Evolutionary conservation across 2,329 filamentous ascomycete genomes (phyloP).

Genomic region (Aspergillus sp.): DNA sequence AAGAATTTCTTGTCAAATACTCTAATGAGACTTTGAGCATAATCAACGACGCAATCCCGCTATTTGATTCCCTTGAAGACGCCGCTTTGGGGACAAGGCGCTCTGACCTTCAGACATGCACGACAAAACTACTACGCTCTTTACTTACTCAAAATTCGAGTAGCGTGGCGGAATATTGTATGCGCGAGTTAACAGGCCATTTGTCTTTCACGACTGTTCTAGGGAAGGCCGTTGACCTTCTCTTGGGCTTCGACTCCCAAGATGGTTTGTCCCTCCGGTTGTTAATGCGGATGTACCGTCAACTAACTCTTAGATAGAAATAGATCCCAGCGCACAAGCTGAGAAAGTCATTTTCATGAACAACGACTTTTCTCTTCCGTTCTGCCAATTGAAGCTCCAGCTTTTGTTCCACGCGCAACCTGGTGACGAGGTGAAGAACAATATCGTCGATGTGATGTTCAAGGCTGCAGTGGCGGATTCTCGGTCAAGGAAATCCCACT

Average conservation of each 20-base stretch:
- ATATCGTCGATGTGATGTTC: constrained; percentile 42
- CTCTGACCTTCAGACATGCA: constrained; percentile 21
- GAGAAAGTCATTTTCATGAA: constrained; percentile 37
- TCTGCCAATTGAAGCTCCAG: constrained; percentile 44
- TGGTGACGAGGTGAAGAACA: constrained; percentile 26
- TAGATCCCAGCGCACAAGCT: constrained; percentile 27
- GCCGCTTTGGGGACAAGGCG: constrained; percentile 2
- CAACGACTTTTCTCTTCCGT: constrained; percentile 44
- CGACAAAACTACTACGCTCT: constrained; percentile 32
- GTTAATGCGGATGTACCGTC: neutral
- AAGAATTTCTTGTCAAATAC: constrained; percentile 39
- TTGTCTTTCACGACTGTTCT: constrained; percentile 27
- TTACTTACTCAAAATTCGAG: constrained; percentile 36
- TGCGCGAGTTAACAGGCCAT: constrained; percentile 29
- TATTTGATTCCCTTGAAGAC: constrained; percentile 15
- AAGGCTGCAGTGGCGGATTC: constrained; percentile 38
- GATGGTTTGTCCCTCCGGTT: constrained; percentile 13
- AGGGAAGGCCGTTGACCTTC: constrained; percentile 32
- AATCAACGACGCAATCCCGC: constrained; percentile 31
- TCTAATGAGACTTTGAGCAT: constrained; percentile 33
- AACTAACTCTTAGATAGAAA: constrained; percentile 12
- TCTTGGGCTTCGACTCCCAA: constrained; percentile 30
- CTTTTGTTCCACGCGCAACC: constrained; percentile 37
- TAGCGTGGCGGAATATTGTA: constrained; percentile 26
- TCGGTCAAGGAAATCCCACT: constrained; percentile 34